Base-by-base conservation (phyloP, 2,329 filamentous ascomycete species). In the Xylariaceae sp. region DNA sequence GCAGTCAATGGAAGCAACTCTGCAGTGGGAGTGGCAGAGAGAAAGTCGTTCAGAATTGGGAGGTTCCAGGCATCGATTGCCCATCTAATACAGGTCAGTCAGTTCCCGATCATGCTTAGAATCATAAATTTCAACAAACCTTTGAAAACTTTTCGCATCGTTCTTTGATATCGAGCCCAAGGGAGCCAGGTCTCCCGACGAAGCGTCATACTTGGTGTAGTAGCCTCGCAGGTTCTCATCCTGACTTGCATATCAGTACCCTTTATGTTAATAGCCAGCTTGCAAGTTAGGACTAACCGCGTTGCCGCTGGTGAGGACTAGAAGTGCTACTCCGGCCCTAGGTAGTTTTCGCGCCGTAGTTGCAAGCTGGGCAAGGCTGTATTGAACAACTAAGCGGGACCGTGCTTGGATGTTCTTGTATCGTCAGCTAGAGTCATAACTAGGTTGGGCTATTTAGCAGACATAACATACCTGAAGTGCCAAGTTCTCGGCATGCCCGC, bases 341-440 rank as follows among this genome's bases (percentile, higher is more conserved):
- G 56, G 47, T 9, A 36, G 32, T 16, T 54, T 18, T 12, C 39
- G 16, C 2, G 56, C 57, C 2, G 55, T 59, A 2, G 57, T 59
- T 8, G 46, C 47, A 13, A 59, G 55, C n/a, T 59, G 57, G 15
- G 57, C 57, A 15, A 57, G 13, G n/a, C 37, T 46, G 40, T 59
- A 55, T 36, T 57, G 49, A 4, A 47, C 18, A 16, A 44, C 39
- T 26, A 59, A 22, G 12, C 56, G 34, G 12, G 50, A 43, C 18
- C 57, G 49, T 10, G 57, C 55, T 46, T 59, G 55, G 10, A 59
- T 59, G 32, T 59, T 59, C 44, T 54, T 30, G 1, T 51, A 34
- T 19, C 12, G 18, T 50, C n/a, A 50, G 26, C 18, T 6, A 43
- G 26, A 29, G 47, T 42, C n/a, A 45, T 32, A 26, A 8, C 4